Conservation (phyloP, 495 filamentous ascomycete genomes). For the Hypoxylon trugodes region DNA sequence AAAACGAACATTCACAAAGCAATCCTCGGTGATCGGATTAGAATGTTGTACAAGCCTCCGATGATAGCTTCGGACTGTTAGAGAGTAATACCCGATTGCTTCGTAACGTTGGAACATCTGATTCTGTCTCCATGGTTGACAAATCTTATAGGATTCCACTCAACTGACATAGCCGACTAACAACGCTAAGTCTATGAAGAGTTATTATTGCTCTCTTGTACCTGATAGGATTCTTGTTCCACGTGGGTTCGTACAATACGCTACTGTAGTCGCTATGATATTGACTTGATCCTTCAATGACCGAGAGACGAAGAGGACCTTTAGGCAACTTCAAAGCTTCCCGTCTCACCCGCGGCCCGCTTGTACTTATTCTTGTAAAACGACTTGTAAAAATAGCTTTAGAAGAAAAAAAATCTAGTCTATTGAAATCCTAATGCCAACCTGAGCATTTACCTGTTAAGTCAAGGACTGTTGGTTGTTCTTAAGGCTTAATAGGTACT, state of each 20-base stretch:
- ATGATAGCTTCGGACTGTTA: too few relatives aligned
- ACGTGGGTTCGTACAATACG: neutral
- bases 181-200: neutral
- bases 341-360: neutral
- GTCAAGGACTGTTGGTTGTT: too few relatives aligned
- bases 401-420: too few relatives aligned
- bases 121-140: too few relatives aligned
- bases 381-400: constrained; percentile 20
- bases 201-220: neutral
- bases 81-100: too few relatives aligned
- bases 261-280: neutral
- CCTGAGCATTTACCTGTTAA: too few relatives aligned
- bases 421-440: too few relatives aligned
- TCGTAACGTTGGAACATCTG: too few relatives aligned
- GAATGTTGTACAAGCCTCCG: too few relatives aligned
- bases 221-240: constrained; percentile 5
- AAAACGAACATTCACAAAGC: neutral
- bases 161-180: neutral
- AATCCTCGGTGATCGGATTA: too few relatives aligned
- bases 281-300: constrained; percentile 6
- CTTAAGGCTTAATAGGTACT: neutral
- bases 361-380: neutral
- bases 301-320: neutral
- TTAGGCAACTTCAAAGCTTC: neutral
- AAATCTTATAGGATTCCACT: too few relatives aligned